These are phyloP conservation scores for Colletotrichum australisinense DNA, from an alignment of 2,329 filamentous ascomycete genomes.

Conservation along the genomic window DNA sequence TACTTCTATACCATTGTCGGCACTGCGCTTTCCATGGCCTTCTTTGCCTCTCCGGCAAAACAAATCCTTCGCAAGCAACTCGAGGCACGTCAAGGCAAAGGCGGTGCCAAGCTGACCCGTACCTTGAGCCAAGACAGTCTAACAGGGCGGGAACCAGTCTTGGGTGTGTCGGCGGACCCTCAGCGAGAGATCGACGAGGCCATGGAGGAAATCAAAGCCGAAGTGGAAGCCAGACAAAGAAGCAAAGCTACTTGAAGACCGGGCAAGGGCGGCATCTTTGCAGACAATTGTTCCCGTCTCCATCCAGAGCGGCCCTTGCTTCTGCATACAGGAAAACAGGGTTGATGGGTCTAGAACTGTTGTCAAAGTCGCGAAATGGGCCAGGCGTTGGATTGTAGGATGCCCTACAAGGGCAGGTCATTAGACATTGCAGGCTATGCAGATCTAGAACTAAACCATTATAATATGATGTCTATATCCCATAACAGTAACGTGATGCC, in stretches of 20 bases:
- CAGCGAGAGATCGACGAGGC: slow-evolving; percentile 82
- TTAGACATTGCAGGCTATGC: slow-evolving; percentile 25
- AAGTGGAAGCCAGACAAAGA: slow-evolving; percentile 67
- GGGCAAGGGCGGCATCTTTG: neutral
- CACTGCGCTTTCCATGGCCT: slow-evolving; percentile 71
- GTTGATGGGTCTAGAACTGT: too few relatives aligned
- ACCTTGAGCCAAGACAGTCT: slow-evolving; percentile 69
- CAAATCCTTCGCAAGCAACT: slow-evolving; percentile 65
- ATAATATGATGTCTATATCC: slow-evolving; percentile 14
- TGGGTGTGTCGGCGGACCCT: slow-evolving; percentile 84
- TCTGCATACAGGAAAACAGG: neutral
- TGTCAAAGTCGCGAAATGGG: neutral
- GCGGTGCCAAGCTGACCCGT: slow-evolving; percentile 58
- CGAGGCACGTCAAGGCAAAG: slow-evolving; percentile 65
- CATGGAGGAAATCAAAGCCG: slow-evolving; percentile 77
- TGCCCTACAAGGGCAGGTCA: neutral
- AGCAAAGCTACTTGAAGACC: slow-evolving; percentile 26
- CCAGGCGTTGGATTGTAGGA: neutral
- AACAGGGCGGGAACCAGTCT: slow-evolving; percentile 68
- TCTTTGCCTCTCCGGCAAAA: slow-evolving; percentile 87
- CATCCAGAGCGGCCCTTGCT: neutral
- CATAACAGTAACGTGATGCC: neutral
- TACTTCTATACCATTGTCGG: slow-evolving; percentile 88
- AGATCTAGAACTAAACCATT: slow-evolving; percentile 23
- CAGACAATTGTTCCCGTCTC: neutral